A percentile compares a stretch with the other conserved stretches of the same genome.
These are phyloP conservation scores for Penstemon newberryi DNA, from an alignment of 257 asterid species.

Conservation along the genomic window DNA sequence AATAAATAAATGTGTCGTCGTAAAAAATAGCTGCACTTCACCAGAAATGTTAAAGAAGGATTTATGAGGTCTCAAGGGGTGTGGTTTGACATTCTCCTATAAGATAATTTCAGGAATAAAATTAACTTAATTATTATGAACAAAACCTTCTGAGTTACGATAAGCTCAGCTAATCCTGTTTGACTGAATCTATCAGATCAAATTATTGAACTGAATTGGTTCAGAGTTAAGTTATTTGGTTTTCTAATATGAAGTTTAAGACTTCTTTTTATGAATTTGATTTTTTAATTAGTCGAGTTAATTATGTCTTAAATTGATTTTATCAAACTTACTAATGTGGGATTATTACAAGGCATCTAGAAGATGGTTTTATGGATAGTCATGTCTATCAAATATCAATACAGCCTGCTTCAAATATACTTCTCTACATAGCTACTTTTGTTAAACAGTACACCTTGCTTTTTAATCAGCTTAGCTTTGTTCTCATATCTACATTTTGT, in stretches of 20 bases:
- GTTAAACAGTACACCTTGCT: conserved; percentile 7
- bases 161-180: not conserved
- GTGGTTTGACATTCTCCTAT: not conserved
- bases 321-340: not conserved
- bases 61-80: not conserved
- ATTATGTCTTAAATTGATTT: conserved; percentile 5
- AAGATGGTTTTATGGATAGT: not conserved
- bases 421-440: not conserved
- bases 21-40: not conserved
- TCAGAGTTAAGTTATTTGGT: not conserved
- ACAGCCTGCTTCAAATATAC: conserved; percentile 13
- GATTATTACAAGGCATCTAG: conserved; percentile 1
- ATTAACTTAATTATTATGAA: not conserved
- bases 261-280: not conserved
- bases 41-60: not conserved
- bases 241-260: not conserved
- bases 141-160: not conserved
- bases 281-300: not conserved
- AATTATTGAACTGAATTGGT: not conserved
- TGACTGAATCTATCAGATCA: not conserved
- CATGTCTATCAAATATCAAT: conserved; percentile 1
- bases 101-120: conserved; percentile 4
- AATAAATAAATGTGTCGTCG: not conserved
- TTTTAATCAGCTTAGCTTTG: not conserved
- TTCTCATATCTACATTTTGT: conserved; percentile 22